Evolutionary conservation across 768 basidiomycete genomes (phyloP), one percentile per base, ranked within the genome.

Genomic region (Amanita brunnescens): DNA sequence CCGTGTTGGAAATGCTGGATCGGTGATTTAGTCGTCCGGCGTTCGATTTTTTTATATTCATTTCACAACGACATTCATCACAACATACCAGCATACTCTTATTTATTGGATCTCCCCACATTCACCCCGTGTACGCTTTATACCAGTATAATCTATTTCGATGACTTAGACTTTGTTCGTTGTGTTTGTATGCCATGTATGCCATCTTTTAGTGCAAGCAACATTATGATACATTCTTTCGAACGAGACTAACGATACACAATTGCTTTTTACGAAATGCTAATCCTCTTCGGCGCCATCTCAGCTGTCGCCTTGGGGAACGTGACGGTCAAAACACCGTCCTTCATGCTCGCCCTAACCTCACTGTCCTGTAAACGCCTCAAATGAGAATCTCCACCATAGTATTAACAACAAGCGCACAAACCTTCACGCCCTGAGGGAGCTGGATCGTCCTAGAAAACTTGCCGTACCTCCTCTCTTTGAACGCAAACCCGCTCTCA

Each of bases 381-480:
- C 12, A 16, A 29, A n/a, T n/a, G n/a, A n/a, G n/a, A n/a, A n/a
- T n/a, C n/a, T n/a, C n/a, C 24, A 45, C 13, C 44, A 42, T n/a
- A 24, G n/a, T n/a, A 29, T 8, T 16, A 6, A n/a, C n/a, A 14
- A 30, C 14, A 33, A 29, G 6, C 14, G 49, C 65, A 70, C 66
- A 47, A 53, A 78, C 81, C 68, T 75, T 76, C 39, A 80, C 76
- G 39, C 73, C 73, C 20, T 65, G 68, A 43, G 81, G 79, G 14
- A 82, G 68, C 42, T 72, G 70, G 39, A 83, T 59, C 10, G 70
- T 72, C 51, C 79, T 67, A 13, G 69, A 61, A 59, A 72, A 69
- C 41, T 63, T 64, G 13, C 78, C 78, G 51, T 63, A 74, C 52
- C 68, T 69, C 30, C 79, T 65, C 60, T 83, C 80, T 33, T 70